phyloP scores from a whole-genome alignment of 2,329 filamentous ascomycete species.

The Aspergillus flavus region DNA sequence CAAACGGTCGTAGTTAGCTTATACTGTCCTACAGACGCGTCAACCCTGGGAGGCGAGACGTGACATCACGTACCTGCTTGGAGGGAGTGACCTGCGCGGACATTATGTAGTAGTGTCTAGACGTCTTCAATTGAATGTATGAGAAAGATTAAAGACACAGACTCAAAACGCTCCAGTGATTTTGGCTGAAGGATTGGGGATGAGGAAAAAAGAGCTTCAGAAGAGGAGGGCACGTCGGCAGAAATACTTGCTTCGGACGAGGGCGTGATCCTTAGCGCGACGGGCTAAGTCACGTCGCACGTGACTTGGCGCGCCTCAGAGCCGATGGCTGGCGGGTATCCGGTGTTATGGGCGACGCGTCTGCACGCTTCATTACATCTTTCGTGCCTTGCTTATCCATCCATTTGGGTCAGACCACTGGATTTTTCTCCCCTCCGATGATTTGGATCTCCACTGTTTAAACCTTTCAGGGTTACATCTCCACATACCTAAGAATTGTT shows the following conservation, averaged over 20 bases:
- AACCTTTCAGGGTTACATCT: background rate
- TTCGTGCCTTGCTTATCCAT: slow-evolving; percentile 7
- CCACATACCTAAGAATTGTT: slow-evolving; percentile 7
- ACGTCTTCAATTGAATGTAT: slow-evolving; percentile 31
- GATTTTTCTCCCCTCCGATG: slow-evolving; percentile 15
- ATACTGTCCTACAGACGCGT: slow-evolving; percentile 35
- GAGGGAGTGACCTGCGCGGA: slow-evolving; percentile 74
- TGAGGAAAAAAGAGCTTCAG: slow-evolving; percentile 29
- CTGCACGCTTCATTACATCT: slow-evolving; percentile 6
- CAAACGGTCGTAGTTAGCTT: slow-evolving; percentile 41
- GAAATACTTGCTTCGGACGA: slow-evolving; percentile 37
- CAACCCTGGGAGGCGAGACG: slow-evolving; percentile 31
- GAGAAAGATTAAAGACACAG: slow-evolving; percentile 22
- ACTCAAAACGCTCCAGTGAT: slow-evolving; percentile 20
- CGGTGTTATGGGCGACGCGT: slow-evolving; percentile 11
- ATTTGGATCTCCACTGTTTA: slow-evolving; percentile 15
- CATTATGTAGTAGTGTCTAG: slow-evolving; percentile 56
- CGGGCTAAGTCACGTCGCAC: slow-evolving; percentile 42
- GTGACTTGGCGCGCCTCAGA: slow-evolving; percentile 36
- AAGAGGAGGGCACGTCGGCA: slow-evolving; percentile 28
- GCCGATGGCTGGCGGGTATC: slow-evolving; percentile 20
- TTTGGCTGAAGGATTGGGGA: slow-evolving; percentile 22
- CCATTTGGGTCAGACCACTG: slow-evolving; percentile 22
- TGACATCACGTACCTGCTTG: slow-evolving; percentile 65
- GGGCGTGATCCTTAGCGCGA: slow-evolving; percentile 41